phyloP scores from a whole-genome alignment of 202 grass and related monocot genomes.

The Setaria viridis region DNA sequence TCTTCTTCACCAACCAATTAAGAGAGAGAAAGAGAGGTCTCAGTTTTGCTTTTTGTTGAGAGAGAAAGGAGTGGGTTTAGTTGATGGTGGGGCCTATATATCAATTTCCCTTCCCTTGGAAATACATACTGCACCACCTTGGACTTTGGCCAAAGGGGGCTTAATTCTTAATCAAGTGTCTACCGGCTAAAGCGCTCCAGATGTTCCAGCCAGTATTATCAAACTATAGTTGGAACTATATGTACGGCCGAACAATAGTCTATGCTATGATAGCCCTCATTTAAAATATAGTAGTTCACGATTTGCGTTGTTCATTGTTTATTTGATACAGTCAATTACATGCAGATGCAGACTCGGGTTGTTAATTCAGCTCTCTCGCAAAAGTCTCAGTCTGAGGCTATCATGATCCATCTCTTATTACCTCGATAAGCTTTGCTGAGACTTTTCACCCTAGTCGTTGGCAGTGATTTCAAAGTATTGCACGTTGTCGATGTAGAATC shows the following conservation, averaged over 20 bases:
- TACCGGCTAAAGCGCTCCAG: constrained; percentile 14
- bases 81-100: constrained; percentile 14
- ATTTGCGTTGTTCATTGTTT: neutral
- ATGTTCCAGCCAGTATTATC: neutral
- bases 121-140: neutral
- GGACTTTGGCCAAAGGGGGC: neutral
- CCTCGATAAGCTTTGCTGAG: neutral
- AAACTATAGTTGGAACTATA: neutral
- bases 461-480: neutral
- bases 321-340: neutral
- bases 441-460: neutral
- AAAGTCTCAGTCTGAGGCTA: neutral
- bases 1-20: neutral
- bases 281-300: neutral
- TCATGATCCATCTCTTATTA: neutral
- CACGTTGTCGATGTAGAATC: neutral
- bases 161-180: neutral
- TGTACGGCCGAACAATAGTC: neutral
- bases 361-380: neutral
- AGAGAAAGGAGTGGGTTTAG: constrained; percentile 32
- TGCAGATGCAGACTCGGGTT: neutral
- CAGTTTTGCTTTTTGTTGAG: neutral
- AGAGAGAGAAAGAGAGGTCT: neutral
- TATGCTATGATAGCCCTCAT: neutral
- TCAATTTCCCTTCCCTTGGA: neutral